phyloP scores from a whole-genome alignment of 2,329 filamentous ascomycete genomes.

The Aspergillus alliaceus region DNA sequence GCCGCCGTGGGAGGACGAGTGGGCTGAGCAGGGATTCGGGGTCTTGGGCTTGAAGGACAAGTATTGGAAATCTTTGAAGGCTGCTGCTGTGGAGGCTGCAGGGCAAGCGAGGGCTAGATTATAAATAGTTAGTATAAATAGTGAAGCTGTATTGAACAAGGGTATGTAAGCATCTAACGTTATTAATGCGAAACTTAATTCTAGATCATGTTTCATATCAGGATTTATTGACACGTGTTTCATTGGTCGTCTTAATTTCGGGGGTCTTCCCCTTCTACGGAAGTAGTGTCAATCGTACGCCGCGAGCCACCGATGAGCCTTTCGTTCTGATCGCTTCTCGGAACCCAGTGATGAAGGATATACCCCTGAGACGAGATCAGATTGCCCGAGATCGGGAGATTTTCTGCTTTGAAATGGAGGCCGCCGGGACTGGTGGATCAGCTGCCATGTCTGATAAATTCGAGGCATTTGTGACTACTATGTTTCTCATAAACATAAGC shows the following conservation, averaged over 20 bases:
- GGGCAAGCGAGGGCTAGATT: background rate
- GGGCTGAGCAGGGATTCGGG: conserved; percentile 26
- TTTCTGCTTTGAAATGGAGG: too few species aligned
- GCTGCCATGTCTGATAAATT: conserved; percentile 4
- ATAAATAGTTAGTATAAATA: too few species aligned
- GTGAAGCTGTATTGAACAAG: too few species aligned
- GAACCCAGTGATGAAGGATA: conserved; percentile 24
- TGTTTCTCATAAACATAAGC: conserved; percentile 3
- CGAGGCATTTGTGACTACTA: conserved; percentile 7
- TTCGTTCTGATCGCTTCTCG: conserved; percentile 25
- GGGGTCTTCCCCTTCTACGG: too few species aligned
- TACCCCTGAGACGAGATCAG: conserved; percentile 14
- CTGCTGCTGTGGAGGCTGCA: background rate
- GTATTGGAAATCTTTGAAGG: conserved; percentile 17
- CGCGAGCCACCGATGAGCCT: conserved; percentile 7
- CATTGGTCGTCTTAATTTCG: too few species aligned
- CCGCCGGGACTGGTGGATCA: conserved; percentile 9
- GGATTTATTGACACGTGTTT: too few species aligned
- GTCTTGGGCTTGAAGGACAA: conserved; percentile 19
- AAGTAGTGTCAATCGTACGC: too few species aligned
- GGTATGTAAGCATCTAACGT: too few species aligned
- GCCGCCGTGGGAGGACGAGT: conserved; percentile 39
- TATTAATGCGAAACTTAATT: too few species aligned
- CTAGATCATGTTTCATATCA: too few species aligned
- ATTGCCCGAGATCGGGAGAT: conserved; percentile 11